Conservation (phyloP, 1,284 basidiomycete genomes). For the Leccinum griseonigrum region DNA sequence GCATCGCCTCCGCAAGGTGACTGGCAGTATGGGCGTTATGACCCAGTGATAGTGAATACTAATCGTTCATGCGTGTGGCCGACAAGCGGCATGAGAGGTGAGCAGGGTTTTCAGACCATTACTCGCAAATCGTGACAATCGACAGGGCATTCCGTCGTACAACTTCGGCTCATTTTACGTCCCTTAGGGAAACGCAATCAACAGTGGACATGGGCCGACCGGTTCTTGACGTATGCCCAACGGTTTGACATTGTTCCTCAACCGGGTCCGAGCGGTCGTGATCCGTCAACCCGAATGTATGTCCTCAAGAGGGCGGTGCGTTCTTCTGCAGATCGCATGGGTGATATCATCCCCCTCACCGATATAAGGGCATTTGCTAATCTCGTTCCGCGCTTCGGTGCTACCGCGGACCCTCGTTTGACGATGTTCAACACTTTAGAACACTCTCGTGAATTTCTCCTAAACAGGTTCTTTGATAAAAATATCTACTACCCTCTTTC, state of each 20-base stretch:
- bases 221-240: not conserved
- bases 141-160: not conserved
- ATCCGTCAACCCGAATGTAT: not conserved
- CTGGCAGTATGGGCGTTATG: not conserved
- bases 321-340: not conserved
- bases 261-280: not conserved
- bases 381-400: not conserved
- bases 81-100: not conserved
- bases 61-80: not conserved
- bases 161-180: not conserved
- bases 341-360: not conserved
- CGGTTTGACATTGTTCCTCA: not conserved
- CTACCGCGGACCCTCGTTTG: not conserved
- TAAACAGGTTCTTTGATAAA: not conserved
- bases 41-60: not conserved
- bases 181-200: not conserved
- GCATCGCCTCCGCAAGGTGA: not conserved
- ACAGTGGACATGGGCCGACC: not conserved
- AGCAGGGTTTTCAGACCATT: not conserved
- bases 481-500: not conserved
- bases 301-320: not conserved
- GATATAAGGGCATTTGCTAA: not conserved
- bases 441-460: not conserved
- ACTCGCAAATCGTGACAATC: not conserved
- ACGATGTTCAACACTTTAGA: not conserved